Base-by-base conservation (phyloP, 208 protist species). In the Leishmania gerbilli region DNA sequence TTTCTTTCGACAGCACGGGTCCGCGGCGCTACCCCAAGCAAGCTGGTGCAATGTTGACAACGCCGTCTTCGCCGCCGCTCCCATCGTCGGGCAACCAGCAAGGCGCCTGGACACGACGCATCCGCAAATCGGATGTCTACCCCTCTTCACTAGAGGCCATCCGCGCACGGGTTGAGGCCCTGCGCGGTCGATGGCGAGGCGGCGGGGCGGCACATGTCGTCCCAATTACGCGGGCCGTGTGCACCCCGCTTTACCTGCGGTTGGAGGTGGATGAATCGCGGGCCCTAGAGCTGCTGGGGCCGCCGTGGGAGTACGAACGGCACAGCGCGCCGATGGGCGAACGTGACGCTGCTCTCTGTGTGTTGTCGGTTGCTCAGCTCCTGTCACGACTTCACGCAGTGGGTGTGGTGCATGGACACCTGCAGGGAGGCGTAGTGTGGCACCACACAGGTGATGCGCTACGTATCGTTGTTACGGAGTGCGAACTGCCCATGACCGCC, bases 401-500 rank as follows among this genome's bases (percentile, higher is more conserved):
- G 45, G 81, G 87, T 11, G 76, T 95, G 24, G 88, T 90, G 64
- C 91, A 95, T 71, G 91, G 93, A 1, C 90, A 95, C 79, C 49
- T 93, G 3, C 76, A 87, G n/a, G 8, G 77, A 15, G 89, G 79
- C 8, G 79, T 74, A 13, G 64, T 96, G 37, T 80, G 64, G 40
- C 58, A 45, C 45, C 75, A 89, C 68, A 76, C 55, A 8, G 47
- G 31, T 9, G 55, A 58, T 34, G 56, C 74, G 3, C 77, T 15
- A 27, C 79, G 71, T 5, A 74, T 95, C 1, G 74, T 93, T 13
- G 72, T 97, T 4, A 42, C 84, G 0, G 85, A 89, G 21, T 88
- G 93, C 42, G 83, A 91, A 31, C 79, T 97, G 74, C 91, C 91
- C n/a, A 83, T 95, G 58, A 86, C 88, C 37, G 82, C 93, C 31